phyloP scores from a whole-genome alignment of 2,329 filamentous ascomycete species.

The Alternaria arborescens region DNA sequence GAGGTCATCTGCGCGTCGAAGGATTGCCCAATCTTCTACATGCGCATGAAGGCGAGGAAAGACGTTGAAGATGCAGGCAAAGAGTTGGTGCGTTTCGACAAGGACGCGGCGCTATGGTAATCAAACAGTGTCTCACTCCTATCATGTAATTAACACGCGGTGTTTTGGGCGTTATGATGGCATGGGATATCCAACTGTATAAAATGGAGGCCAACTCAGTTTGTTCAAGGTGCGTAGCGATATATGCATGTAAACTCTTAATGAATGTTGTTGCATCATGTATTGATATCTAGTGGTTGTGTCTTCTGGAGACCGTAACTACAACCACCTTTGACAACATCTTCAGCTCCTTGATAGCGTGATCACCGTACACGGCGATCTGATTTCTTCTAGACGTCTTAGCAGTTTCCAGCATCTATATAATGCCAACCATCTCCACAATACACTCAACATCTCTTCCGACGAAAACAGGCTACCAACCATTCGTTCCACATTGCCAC shows the following conservation, averaged over 20 bases:
- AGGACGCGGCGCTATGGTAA: slow-evolving; percentile 76
- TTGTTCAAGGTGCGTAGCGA: slow-evolving; percentile 1
- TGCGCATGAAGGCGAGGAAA: slow-evolving; percentile 99
- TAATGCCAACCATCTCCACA: neutral
- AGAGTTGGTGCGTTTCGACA: slow-evolving; percentile 88
- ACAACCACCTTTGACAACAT: neutral
- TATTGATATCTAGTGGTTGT: neutral
- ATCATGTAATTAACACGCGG: neutral
- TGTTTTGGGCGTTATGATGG: slow-evolving; percentile 14
- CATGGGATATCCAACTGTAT: slow-evolving; percentile 1
- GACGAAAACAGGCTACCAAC: neutral
- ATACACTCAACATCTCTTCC: neutral
- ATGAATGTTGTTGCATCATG: neutral
- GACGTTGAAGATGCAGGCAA: slow-evolving; percentile 95
- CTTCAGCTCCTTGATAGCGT: neutral
- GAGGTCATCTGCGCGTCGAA: slow-evolving; percentile 97
- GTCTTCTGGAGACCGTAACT: neutral
- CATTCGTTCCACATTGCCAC: neutral
- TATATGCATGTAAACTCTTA: neutral
- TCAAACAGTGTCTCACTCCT: neutral
- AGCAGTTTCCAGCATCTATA: neutral
- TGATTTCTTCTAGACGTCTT: rapidly evolving
- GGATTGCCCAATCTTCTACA: slow-evolving; percentile 99
- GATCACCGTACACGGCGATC: neutral
- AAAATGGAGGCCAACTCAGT: neutral